Evolutionary conservation across 1,284 basidiomycete species (phyloP).

Genomic region (Moesziomyces sp.): DNA sequence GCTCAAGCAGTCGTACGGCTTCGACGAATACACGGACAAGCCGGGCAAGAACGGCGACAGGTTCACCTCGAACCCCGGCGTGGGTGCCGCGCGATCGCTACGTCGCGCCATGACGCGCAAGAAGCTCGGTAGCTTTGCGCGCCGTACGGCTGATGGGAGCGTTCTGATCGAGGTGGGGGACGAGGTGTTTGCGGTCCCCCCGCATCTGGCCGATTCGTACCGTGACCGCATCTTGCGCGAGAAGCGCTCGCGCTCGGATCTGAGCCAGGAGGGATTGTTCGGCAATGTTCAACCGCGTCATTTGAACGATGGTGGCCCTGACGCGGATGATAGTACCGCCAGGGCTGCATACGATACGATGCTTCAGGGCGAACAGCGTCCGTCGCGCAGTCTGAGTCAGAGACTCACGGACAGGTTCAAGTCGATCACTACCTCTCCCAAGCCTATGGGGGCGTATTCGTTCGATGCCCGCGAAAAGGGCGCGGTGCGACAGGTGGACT

Average conservation of each 20-base stretch:
- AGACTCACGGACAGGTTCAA: constrained; percentile 32
- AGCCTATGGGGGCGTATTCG: constrained; percentile 10
- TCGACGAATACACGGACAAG: constrained; percentile 11
- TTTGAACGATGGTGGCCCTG: constrained; percentile 28
- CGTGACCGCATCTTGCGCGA: constrained; percentile 26
- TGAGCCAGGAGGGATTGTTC: constrained; percentile 10
- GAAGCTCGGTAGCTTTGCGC: constrained; percentile 46
- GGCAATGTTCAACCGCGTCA: constrained; percentile 22
- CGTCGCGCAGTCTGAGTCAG: constrained; percentile 37
- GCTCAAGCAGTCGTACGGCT: constrained; percentile 18
- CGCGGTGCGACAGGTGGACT: constrained; percentile 23
- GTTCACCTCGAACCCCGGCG: constrained; percentile 8
- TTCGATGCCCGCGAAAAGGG: constrained; percentile 11
- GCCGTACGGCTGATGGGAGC: constrained; percentile 32
- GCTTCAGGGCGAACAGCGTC: constrained; percentile 4
- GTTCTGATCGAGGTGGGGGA: constrained; percentile 57
- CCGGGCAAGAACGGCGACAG: constrained; percentile 5
- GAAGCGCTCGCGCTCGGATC: constrained; percentile 4
- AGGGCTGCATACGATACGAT: constrained; percentile 18
- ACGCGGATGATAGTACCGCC: constrained; percentile 26
- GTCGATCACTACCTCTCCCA: constrained; percentile 3
- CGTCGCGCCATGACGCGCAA: constrained; percentile 40
- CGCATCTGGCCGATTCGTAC: constrained; percentile 49
- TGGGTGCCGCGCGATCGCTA: constrained; percentile 9
- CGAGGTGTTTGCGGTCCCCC: constrained; percentile 53